A percentile compares a stretch with the other conserved stretches of the same genome.
Evolutionary conservation across 2,329 filamentous ascomycete genomes (phyloP).

Genomic region (Colletotrichum sp.): DNA sequence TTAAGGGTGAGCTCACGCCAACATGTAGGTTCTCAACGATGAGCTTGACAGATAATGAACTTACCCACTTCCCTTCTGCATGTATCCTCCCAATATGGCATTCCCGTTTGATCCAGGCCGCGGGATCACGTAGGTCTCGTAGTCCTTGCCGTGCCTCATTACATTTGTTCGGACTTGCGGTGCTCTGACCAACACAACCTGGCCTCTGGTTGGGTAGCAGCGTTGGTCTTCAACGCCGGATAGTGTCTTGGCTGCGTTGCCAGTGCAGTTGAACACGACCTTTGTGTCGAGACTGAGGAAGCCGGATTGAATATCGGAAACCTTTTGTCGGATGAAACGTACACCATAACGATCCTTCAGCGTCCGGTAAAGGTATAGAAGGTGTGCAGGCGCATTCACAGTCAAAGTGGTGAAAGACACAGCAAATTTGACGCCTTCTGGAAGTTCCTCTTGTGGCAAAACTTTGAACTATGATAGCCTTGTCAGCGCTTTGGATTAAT

Average conservation of each 20-base stretch:
- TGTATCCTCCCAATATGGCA: constrained; percentile 42
- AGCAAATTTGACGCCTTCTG: constrained; percentile 35
- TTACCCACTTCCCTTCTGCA: constrained; percentile 38
- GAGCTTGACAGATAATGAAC: background rate
- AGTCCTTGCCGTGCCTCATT: constrained; percentile 43
- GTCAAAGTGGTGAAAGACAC: constrained; percentile 40
- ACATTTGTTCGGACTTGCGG: constrained; percentile 36
- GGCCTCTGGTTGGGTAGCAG: constrained; percentile 45
- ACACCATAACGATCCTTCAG: constrained; percentile 34
- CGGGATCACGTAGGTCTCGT: constrained; percentile 46
- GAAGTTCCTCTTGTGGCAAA: constrained; percentile 31
- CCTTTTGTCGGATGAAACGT: constrained; percentile 31
- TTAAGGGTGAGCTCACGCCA: background rate
- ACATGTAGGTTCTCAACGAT: background rate
- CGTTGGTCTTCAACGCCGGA: constrained; percentile 39
- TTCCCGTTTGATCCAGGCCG: constrained; percentile 39
- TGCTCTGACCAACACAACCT: constrained; percentile 39
- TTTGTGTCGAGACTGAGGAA: constrained; percentile 27
- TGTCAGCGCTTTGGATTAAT: background rate
- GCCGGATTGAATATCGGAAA: constrained; percentile 30
- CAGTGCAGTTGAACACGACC: constrained; percentile 40
- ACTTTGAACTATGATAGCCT: constrained; percentile 30
- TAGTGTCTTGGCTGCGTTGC: constrained; percentile 36
- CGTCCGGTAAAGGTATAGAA: constrained; percentile 31
- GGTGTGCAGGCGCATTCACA: constrained; percentile 41